Conservation (phyloP, 805 yeast species). For the Wickerhamomyces chambardii region DNA sequence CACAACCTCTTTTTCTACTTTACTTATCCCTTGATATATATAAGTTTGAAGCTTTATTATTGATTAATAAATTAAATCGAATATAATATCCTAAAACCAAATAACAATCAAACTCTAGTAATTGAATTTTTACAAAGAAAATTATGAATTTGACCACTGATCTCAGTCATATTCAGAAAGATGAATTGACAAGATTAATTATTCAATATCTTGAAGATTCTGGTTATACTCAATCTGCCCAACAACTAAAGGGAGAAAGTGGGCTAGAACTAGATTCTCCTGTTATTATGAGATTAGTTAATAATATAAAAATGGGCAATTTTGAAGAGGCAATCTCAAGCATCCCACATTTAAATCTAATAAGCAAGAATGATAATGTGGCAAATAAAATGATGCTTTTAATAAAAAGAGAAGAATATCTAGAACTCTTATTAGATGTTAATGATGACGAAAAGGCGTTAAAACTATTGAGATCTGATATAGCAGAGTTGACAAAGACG, state of each 20-base stretch:
- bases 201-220: conserved; percentile 41
- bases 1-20: background rate
- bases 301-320: conserved; percentile 28
- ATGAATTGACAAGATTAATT: conserved; percentile 37
- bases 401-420: conserved; percentile 29
- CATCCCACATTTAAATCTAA: conserved; percentile 15
- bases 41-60: too few species aligned
- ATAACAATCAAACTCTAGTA: conserved; percentile 1
- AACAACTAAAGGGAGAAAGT: conserved; percentile 29
- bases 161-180: conserved; percentile 2
- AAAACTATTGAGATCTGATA: conserved; percentile 25
- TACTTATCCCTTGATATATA: too few species aligned
- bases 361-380: conserved; percentile 7
- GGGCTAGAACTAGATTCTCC: conserved; percentile 31
- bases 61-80: background rate
- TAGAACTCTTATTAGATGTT: conserved; percentile 28
- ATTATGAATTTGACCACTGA: too few species aligned
- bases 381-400: conserved; percentile 18
- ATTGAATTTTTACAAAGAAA: too few species aligned
- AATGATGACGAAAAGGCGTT: conserved; percentile 25
- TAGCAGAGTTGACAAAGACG: conserved; percentile 19
- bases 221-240: conserved; percentile 33
- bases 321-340: conserved; percentile 28
- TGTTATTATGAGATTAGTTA: conserved; percentile 29
- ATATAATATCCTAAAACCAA: background rate